Evolutionary conservation across 106 monocot species (phyloP).

Genomic region (Posidonia australis): DNA sequence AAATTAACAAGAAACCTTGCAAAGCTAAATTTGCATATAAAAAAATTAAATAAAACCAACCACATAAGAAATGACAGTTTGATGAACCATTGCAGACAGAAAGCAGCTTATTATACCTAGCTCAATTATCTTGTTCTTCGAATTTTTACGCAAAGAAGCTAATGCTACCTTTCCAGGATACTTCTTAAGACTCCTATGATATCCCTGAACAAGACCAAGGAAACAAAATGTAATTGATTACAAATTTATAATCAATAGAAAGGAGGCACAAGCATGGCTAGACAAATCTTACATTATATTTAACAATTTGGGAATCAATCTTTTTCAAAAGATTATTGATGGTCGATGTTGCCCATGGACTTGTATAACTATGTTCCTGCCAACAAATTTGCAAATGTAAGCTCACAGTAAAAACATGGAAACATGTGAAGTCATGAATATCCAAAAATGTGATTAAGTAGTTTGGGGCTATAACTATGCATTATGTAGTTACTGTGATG

Average conservation of each 20-base stretch:
- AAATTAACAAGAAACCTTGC: too few species aligned
- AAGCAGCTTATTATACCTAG: slow-evolving; percentile 41
- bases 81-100: background rate
- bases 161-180: slow-evolving; percentile 16
- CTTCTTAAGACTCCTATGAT: slow-evolving; percentile 11
- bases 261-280: background rate
- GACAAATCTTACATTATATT: slow-evolving; percentile 9
- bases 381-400: background rate
- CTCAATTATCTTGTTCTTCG: slow-evolving; percentile 44
- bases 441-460: too few species aligned
- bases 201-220: slow-evolving; percentile 10
- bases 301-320: slow-evolving; percentile 11
- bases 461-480: too few species aligned
- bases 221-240: background rate
- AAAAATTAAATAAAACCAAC: too few species aligned
- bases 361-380: slow-evolving; percentile 6
- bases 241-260: background rate
- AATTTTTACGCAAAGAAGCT: slow-evolving; percentile 13
- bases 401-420: background rate
- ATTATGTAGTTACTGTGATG: too few species aligned
- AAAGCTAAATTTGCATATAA: too few species aligned
- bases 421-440: background rate
- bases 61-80: background rate
- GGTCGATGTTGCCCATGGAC: slow-evolving; percentile 15
- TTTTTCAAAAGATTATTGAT: slow-evolving; percentile 10